Conservation (phyloP, 805 yeast species). For the Myxozyma monticola region DNA sequence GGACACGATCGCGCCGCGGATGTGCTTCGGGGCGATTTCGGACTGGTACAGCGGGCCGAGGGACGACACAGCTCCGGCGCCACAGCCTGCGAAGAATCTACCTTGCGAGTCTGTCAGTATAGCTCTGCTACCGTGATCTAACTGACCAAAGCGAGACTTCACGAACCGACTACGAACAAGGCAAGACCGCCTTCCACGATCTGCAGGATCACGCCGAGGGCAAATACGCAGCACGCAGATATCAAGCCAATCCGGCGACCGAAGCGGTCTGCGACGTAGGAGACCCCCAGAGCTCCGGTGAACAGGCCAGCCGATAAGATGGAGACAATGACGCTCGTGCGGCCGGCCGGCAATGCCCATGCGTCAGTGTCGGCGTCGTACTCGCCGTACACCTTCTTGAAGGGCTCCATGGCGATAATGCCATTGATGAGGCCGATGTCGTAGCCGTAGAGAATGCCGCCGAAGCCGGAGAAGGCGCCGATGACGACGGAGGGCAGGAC, state of each 20-base stretch:
- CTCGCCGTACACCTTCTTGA: constrained; percentile 6
- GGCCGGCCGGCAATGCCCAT: too few relatives aligned
- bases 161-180: too few relatives aligned
- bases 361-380: constrained; percentile 11
- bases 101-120: too few relatives aligned
- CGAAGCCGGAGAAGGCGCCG: constrained; percentile 15
- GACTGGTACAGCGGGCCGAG: constrained; percentile 53
- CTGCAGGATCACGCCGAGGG: too few relatives aligned
- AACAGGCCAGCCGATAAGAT: constrained; percentile 17
- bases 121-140: too few relatives aligned
- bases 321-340: constrained; percentile 15
- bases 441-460: constrained; percentile 16
- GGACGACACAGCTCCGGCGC: constrained; percentile 43
- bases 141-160: too few relatives aligned
- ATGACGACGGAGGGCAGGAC: too few relatives aligned
- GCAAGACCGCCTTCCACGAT: too few relatives aligned
- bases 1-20: constrained; percentile 68
- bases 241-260: constrained; percentile 18
- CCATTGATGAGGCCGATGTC: too few relatives aligned
- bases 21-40: constrained; percentile 73
- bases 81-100: constrained; percentile 54
- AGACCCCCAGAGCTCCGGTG: constrained; percentile 12
- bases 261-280: constrained; percentile 12
- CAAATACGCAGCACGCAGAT: too few relatives aligned
- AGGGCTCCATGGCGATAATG: constrained; percentile 14